phyloP scores from a whole-genome alignment of 2,329 filamentous ascomycete genomes.

The Fusarium marasasianum region DNA sequence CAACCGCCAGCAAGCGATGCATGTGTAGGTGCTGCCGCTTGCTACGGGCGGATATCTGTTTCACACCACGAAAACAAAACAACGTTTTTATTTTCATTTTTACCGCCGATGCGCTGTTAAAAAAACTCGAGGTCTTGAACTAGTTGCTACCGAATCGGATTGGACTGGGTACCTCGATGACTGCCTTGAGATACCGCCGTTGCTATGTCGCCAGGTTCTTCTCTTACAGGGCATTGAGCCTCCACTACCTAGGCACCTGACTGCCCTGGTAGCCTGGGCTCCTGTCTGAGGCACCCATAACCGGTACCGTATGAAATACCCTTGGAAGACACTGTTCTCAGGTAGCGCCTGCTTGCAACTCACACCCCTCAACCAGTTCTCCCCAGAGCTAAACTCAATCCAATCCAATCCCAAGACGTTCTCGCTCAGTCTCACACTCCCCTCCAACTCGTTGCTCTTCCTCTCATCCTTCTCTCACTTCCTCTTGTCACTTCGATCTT shows the following conservation, averaged over 20 bases:
- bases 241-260: constrained; percentile 25
- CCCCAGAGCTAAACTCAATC: constrained; percentile 43
- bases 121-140: not conserved
- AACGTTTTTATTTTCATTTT: not conserved
- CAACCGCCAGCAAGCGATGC: constrained; percentile 5
- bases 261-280: constrained; percentile 4
- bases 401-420: constrained; percentile 42
- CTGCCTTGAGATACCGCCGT: constrained; percentile 38
- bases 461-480: constrained; percentile 33
- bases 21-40: constrained; percentile 18
- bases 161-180: constrained; percentile 15
- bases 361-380: constrained; percentile 30
- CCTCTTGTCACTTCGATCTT: constrained; percentile 39
- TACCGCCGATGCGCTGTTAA: constrained; percentile 23
- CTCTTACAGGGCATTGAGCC: constrained; percentile 17
- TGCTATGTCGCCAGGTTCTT: constrained; percentile 36
- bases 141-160: constrained; percentile 7
- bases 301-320: constrained; percentile 13
- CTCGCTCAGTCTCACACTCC: constrained; percentile 31
- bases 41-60: constrained; percentile 19
- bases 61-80: constrained; percentile 24
- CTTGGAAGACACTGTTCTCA: constrained; percentile 20
- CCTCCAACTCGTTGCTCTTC: constrained; percentile 33
- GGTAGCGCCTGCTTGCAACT: constrained; percentile 25
- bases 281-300: constrained; percentile 12